Percentiles rank a stretch among this genome's conserved stretches.
Evolutionary conservation across 2,329 filamentous ascomycete species (phyloP).

Genomic region (Lomentospora prolificans): DNA sequence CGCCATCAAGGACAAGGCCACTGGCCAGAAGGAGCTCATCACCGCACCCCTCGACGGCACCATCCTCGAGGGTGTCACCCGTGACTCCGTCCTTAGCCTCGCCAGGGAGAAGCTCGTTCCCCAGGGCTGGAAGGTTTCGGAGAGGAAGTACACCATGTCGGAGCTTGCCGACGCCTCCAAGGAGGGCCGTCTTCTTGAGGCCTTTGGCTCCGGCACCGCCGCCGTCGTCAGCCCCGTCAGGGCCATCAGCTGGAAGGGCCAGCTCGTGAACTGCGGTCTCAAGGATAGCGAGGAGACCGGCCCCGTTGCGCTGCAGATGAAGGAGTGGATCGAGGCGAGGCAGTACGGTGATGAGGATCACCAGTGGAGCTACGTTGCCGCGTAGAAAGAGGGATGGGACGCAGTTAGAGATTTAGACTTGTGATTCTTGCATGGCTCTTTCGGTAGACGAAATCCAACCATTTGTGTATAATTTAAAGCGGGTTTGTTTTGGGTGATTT

Average conservation of each 20-base stretch:
- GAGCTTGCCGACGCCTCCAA: slow-evolving; percentile 72
- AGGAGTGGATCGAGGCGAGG: slow-evolving; percentile 91
- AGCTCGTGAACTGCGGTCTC: slow-evolving; percentile 74
- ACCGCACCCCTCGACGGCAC: slow-evolving; percentile 96
- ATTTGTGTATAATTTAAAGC: background rate
- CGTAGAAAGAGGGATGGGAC: slow-evolving; percentile 15
- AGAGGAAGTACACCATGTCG: slow-evolving; percentile 87
- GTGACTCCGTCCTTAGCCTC: slow-evolving; percentile 81
- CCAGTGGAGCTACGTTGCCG: slow-evolving; percentile 65
- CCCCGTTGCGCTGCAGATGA: slow-evolving; percentile 75
- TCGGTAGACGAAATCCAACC: slow-evolving; percentile 10
- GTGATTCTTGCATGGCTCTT: slow-evolving; percentile 1
- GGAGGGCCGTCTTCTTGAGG: slow-evolving; percentile 82
- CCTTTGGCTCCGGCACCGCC: slow-evolving; percentile 88
- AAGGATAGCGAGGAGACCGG: slow-evolving; percentile 76
- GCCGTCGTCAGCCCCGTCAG: slow-evolving; percentile 88
- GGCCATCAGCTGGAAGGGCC: slow-evolving; percentile 79
- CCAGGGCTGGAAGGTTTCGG: slow-evolving; percentile 78
- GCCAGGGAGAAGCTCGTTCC: slow-evolving; percentile 74
- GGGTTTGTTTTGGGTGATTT: background rate
- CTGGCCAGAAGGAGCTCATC: slow-evolving; percentile 81
- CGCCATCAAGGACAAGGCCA: slow-evolving; percentile 73
- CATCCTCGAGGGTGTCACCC: slow-evolving; percentile 88
- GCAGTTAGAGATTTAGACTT: slow-evolving; percentile 1
- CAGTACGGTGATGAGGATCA: slow-evolving; percentile 93